Base-by-base conservation (phyloP, 2,329 filamentous ascomycete species). In the Shiraia bambusicola region DNA sequence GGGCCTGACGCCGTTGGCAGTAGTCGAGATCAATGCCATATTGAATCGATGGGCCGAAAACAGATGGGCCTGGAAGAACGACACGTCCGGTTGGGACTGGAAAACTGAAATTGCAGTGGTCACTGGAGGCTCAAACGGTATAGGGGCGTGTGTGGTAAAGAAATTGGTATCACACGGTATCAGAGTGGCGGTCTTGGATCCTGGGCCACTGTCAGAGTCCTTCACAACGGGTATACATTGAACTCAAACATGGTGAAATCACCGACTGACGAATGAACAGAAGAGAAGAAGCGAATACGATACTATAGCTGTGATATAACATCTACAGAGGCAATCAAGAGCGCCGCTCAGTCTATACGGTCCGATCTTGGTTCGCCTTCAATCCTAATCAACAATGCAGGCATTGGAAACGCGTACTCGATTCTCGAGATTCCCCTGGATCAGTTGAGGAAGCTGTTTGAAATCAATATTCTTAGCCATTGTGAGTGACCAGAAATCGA, bases 381-480 rank as follows among this genome's bases (percentile, higher is more conserved):
- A 6, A 63, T 69, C 12, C 37, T 69, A 25, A 54, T 69, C 43
- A 69, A 69, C 47, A 69, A 69, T 42, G 65, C 66, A 2, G 65
- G 66, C 24, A 65, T 69, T 33, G 65, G 63, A 6, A 66, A 63
- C 39, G 59, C 55, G 15, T 57, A 54, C 38, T 63, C 45, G 5
- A 62, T 69, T 34, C 54, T 68, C 8, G 59, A 69, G 10, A 54
- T 60, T 2, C 53, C 60, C 6, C 47, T 50, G 11, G 52, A 57
- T 25, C 50, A 49, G 2, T 42, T 69, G 12, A 45, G 52, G 14
- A 58, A 44, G 14, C 50, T 66, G 16, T 61, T 69, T 35, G 56
- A 65, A 10, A 58, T 69, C 32, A 69, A 69, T 33, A 38, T 69
- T 4, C 41, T 68, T 31, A 67, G 61, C 34, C 65, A 69, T 28